Base-by-base conservation (phyloP, 2,329 filamentous ascomycete species). In the Penicillium sp. region DNA sequence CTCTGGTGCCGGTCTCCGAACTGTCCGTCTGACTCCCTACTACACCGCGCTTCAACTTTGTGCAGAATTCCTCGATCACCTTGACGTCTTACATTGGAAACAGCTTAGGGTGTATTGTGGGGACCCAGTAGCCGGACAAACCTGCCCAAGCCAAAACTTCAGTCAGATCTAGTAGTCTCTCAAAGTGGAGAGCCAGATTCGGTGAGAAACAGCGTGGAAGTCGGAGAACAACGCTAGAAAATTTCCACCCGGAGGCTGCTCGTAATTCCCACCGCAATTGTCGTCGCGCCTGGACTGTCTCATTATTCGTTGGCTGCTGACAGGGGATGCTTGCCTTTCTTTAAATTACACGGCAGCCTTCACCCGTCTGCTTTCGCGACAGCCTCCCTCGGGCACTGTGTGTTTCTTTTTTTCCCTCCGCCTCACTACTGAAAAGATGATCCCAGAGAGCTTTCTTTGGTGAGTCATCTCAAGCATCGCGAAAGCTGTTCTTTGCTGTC, bases 151-250 rank as follows among this genome's bases (percentile, higher is more conserved):
- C 11, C 35, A 15, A 38, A 38, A 38, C 35, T 38, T 38, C 11
- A 38, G 35, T 38, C 35, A 15, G 35, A 11, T 38, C 35, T 3
- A 41, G 35, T 13, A 15, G 35, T 15, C 35, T 21, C 44, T 30
- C 52, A 15, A 19, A 56, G 53, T 49, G 54, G 58, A 55, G 65
- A 65, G 58, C 58, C 56, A 48, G 35, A 41, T 41, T 57, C 61
- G 52, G 61, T 58, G 60, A 61, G 45, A 52, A 59, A 56, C 57
- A 57, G 57, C 65, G 63, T 68, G 23, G 65, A 66, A 67, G 48
- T 56, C 56, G 35, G 54, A 60, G 65, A 67, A 68, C 65, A 62
- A 54, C 66, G 64, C 66, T 68, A 68, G 65, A 68, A 68, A 66
- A 66, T 53, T 50, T 48, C 47, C 38, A 63, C 60, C 62, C 54